Evolutionary conservation across 345 rosid genomes (phyloP).

Genomic region (Noccaea bulbosa): DNA sequence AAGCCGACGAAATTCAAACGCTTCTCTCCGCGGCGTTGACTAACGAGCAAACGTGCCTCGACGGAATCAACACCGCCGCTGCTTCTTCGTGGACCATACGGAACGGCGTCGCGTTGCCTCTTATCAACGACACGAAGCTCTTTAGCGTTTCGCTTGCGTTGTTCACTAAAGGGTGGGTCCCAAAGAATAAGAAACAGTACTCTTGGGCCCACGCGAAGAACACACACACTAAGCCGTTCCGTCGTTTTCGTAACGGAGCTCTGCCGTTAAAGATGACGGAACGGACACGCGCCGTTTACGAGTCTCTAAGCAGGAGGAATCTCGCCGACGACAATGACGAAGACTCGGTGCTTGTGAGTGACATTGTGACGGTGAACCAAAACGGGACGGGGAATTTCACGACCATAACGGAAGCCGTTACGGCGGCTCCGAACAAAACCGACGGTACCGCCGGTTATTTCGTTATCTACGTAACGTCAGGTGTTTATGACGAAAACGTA

Average conservation of each 20-base stretch:
- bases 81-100: constrained; percentile 57
- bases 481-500: constrained; percentile 79
- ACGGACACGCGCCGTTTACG: constrained; percentile 53
- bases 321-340: constrained; percentile 44
- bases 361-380: constrained; percentile 66
- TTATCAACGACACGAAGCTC: constrained; percentile 74
- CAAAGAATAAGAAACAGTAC: constrained; percentile 48
- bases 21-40: constrained; percentile 77
- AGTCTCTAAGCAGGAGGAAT: constrained; percentile 61
- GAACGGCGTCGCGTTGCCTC: constrained; percentile 57
- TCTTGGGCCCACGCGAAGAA: constrained; percentile 39
- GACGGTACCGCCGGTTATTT: constrained; percentile 63
- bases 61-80: constrained; percentile 57
- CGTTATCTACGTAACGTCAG: constrained; percentile 69
- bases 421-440: constrained; percentile 75
- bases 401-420: constrained; percentile 69
- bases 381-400: constrained; percentile 80
- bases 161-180: constrained; percentile 77
- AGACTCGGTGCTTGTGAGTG: constrained; percentile 49
- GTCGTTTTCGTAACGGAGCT: constrained; percentile 54
- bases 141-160: constrained; percentile 75
- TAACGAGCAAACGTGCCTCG: constrained; percentile 76
- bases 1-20: constrained; percentile 76
- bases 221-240: constrained; percentile 35
- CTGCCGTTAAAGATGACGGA: constrained; percentile 64